Evolutionary conservation across 805 yeast genomes (phyloP), one percentile per base, ranked within the genome.

Genomic region (Candida tallmaniae): DNA sequence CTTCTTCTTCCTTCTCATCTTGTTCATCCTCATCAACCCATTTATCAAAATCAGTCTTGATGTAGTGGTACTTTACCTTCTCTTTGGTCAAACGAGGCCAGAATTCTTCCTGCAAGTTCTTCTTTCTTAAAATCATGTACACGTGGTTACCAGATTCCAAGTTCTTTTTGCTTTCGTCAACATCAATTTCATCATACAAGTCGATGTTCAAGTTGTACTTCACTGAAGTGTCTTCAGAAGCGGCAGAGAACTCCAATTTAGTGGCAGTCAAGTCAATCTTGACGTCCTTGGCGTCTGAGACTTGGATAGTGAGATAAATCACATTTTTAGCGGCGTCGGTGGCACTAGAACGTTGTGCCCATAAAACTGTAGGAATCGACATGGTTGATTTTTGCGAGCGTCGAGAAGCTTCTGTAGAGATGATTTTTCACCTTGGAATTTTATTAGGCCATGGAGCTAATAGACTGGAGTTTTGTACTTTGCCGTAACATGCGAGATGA

Each of bases 11-110:
- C 33, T 60, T 68, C 39, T 79, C 89, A 26, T 86, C 88, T 64
- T 90, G 98, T 64, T 90, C 98, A 56, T 90, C 98, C 68, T 90
- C 97, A 56, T 90, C 98, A 26, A 85, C 95, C 98, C 98, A 90
- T 61, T 81, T 85, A 67, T 89, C 96, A 55, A 90, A 90, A 56
- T 90, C 97, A 10, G 98, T 90, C 70, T 85, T 84, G 56, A 90
- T 76, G 62, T 75, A 85, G 45, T 80, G 86, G 42, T 73, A 75
- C 57, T 80, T 87, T 52, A 74, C 70, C 68, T 88, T 86, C 51
- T 83, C 89, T 64, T 88, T 89, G 37, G 89, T 83, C 57, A 90
- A 73, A 55, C 97, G 78, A 48, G 98, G 97, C 98, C 98, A 90
- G 71, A 62, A 90, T 55, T 88, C 97, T 39, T 67, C 76, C 47